A percentile compares a stretch with the other conserved stretches of the same genome.
Conservation (phyloP, 257 asterid genomes). For the Solanum etuberosum region DNA sequence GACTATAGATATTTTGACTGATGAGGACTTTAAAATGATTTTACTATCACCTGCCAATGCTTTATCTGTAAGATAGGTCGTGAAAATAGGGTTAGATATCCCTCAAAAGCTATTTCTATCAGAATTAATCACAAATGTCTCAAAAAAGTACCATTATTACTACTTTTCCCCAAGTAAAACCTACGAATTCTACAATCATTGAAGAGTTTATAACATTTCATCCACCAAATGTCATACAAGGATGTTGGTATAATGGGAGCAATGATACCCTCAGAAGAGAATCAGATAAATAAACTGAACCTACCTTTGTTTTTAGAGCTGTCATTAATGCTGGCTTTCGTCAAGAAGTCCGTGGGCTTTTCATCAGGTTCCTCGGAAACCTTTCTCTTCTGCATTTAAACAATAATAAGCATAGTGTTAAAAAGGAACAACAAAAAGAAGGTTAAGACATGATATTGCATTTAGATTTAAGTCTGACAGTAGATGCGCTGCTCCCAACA, state of each 20-base stretch:
- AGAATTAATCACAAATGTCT: background rate
- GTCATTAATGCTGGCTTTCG: slow-evolving; percentile 12
- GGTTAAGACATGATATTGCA: background rate
- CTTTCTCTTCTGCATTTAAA: slow-evolving; percentile 38
- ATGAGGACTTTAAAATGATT: slow-evolving; percentile 13
- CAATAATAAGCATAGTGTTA: background rate
- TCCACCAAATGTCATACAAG: background rate
- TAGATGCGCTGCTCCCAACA: background rate
- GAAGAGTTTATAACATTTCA: background rate
- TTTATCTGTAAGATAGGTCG: slow-evolving; percentile 4
- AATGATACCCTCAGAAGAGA: background rate
- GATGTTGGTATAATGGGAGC: background rate
- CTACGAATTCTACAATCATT: background rate
- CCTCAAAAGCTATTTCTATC: background rate
- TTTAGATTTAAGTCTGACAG: background rate
- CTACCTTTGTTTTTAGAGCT: slow-evolving; percentile 30
- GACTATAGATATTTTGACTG: slow-evolving; percentile 28
- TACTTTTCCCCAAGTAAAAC: background rate
- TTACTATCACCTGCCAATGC: background rate
- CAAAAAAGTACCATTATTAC: background rate
- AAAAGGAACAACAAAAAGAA: background rate
- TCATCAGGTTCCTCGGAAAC: slow-evolving; percentile 13
- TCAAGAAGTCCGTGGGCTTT: slow-evolving; percentile 35
- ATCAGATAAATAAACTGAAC: slow-evolving; percentile 5
- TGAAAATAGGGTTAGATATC: background rate